A percentile compares a stretch with the other conserved stretches of the same genome.
These are phyloP conservation scores for Scalesia atractyloides DNA, from an alignment of 129 eudicot species.

Conservation along the genomic window DNA sequence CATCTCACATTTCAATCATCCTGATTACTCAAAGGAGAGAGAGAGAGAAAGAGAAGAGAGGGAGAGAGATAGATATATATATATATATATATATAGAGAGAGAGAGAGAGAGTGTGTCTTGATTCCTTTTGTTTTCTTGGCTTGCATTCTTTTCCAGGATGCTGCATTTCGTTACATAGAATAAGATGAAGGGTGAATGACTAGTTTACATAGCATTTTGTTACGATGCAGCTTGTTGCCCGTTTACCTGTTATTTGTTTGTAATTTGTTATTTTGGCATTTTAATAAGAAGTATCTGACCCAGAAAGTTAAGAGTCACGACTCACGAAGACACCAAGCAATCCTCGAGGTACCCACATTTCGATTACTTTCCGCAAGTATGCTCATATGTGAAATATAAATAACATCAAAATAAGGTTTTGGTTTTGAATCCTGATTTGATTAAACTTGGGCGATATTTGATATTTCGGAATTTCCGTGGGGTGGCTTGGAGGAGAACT, in stretches of 20 bases:
- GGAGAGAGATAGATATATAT: too few relatives aligned
- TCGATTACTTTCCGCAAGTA: background rate
- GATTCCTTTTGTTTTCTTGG: slow-evolving; percentile 9
- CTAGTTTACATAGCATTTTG: too few relatives aligned
- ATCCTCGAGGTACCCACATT: slow-evolving; percentile 20
- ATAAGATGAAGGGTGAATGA: background rate
- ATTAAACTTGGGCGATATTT: too few relatives aligned
- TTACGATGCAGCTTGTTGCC: too few relatives aligned
- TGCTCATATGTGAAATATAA: background rate
- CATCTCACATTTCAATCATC: slow-evolving; percentile 19
- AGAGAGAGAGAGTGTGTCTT: background rate
- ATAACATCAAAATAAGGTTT: background rate
- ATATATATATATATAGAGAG: too few relatives aligned
- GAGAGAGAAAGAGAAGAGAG: too few relatives aligned
- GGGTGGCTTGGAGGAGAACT: too few relatives aligned
- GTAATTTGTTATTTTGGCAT: too few relatives aligned
- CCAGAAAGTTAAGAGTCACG: slow-evolving; percentile 22
- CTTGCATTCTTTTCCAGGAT: background rate
- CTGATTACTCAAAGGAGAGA: background rate
- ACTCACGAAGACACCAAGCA: slow-evolving; percentile 19
- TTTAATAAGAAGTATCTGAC: too few relatives aligned
- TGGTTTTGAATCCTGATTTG: background rate
- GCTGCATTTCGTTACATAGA: slow-evolving; percentile 18
- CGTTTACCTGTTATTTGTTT: too few relatives aligned
- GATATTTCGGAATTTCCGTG: too few relatives aligned